Percentiles rank a stretch among this genome's conserved stretches.
Conservation (phyloP, 2,329 filamentous ascomycete genomes). For the Pyrenophora graminea region DNA sequence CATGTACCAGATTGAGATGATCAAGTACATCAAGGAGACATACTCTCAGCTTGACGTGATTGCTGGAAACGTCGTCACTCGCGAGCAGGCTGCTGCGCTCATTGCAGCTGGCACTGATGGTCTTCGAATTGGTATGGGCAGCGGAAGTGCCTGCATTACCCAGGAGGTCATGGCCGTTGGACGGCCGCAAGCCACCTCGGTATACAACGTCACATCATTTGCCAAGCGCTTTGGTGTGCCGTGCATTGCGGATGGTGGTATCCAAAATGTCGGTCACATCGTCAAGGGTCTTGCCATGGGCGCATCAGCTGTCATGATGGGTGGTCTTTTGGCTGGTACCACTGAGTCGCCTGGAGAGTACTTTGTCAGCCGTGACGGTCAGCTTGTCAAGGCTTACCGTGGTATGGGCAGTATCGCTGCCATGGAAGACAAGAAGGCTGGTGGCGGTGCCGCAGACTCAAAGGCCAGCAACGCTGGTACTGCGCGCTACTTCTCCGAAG, state of each 20-base stretch:
- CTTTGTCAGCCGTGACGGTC: conserved; percentile 93
- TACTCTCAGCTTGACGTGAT: conserved; percentile 91
- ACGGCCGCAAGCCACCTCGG: conserved; percentile 89
- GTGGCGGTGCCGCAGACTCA: conserved; percentile 69
- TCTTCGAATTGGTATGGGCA: conserved; percentile 98
- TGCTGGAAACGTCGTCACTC: conserved; percentile 96
- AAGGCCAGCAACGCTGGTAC: conserved; percentile 87
- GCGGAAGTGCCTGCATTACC: conserved; percentile 96
- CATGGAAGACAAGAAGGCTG: conserved; percentile 99
- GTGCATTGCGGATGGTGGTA: conserved; percentile 95
- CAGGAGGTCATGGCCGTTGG: conserved; percentile 99
- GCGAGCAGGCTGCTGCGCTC: conserved; percentile 88
- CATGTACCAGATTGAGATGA: conserved; percentile 98
- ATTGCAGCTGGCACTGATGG: conserved; percentile 96
- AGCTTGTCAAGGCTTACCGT: conserved; percentile 98
- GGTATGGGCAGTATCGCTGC: conserved; percentile 99
- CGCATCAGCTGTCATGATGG: conserved; percentile 98
- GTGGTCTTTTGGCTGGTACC: conserved; percentile 92
- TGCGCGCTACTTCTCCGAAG: conserved; percentile 97
- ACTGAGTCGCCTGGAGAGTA: conserved; percentile 97
- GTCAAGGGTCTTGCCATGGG: conserved; percentile 97
- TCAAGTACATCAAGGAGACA: conserved; percentile 90
- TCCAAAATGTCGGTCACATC: conserved; percentile 98
- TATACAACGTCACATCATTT: conserved; percentile 87
- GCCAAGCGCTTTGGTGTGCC: conserved; percentile 93